A percentile compares a stretch with the other conserved stretches of the same genome.
Evolutionary conservation across 306 rosid species (phyloP).

Genomic region (Potentilla sterilis): DNA sequence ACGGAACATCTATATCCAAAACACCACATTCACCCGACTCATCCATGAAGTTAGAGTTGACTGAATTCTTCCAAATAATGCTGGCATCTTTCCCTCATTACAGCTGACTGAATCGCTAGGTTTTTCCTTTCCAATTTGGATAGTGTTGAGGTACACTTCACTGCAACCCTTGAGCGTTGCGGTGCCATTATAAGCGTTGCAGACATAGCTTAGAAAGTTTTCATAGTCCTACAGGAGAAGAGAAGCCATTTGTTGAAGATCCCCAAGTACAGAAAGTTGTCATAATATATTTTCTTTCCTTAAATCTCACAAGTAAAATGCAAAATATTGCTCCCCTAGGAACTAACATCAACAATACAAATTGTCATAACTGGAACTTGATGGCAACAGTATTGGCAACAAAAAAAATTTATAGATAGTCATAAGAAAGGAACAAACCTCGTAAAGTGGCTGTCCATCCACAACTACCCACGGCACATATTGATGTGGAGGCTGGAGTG

Average conservation of each 20-base stretch:
- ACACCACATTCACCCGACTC: conserved; percentile 31
- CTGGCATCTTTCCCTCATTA: conserved; percentile 21
- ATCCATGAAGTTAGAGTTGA: conserved; percentile 49
- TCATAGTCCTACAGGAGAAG: conserved; percentile 64
- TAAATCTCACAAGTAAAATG: background rate
- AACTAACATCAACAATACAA: background rate
- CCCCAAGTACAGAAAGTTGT: too few relatives aligned
- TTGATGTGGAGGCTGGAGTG: conserved; percentile 75
- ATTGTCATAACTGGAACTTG: background rate
- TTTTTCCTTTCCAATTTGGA: conserved; percentile 23
- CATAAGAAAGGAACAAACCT: conserved; percentile 45
- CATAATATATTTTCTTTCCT: background rate
- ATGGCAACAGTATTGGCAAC: background rate
- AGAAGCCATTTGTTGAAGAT: conserved; percentile 14
- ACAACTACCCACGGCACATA: conserved; percentile 95
- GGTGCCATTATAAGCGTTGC: conserved; percentile 68
- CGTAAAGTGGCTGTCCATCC: conserved; percentile 77
- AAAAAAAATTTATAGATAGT: background rate
- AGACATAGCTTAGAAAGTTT: conserved; percentile 61
- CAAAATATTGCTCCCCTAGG: background rate
- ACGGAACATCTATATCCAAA: conserved; percentile 22
- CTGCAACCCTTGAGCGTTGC: conserved; percentile 41
- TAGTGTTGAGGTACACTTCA: conserved; percentile 31
- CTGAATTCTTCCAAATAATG: conserved; percentile 31
- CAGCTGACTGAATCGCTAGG: conserved; percentile 28